Evolutionary conservation across 2,329 filamentous ascomycete genomes (phyloP).

Genomic region (Fusarium buharicum): DNA sequence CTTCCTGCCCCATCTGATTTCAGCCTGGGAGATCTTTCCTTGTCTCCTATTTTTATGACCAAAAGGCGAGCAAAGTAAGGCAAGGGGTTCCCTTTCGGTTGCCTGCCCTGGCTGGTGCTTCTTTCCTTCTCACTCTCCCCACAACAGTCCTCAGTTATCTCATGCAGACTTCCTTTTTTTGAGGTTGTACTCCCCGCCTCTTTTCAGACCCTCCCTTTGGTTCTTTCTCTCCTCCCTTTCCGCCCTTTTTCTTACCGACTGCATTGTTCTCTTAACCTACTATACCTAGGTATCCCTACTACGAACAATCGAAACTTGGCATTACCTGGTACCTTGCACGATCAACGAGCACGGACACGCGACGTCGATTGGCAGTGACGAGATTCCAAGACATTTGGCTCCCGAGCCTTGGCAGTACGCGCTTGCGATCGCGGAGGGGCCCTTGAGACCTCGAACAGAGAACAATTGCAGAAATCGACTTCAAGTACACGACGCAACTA

Average conservation of each 20-base stretch:
- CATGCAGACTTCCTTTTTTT: constrained; percentile 31
- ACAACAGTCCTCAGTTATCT: constrained; percentile 2
- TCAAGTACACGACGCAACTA: neutral
- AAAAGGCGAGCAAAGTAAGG: constrained; percentile 9
- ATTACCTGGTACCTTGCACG: neutral
- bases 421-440: constrained; percentile 40
- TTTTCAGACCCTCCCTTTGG: constrained; percentile 1
- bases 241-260: neutral
- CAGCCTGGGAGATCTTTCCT: constrained; percentile 2
- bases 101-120: constrained; percentile 5
- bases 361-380: constrained; percentile 14
- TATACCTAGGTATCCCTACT: no score
- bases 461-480: constrained; percentile 2
- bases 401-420: constrained; percentile 41
- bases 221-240: constrained; percentile 1
- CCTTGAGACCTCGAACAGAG: constrained; percentile 3
- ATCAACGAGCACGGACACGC: constrained; percentile 27
- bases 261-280: neutral
- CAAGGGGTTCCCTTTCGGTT: constrained; percentile 15
- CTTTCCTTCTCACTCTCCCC: constrained; percentile 17
- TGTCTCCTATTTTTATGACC: constrained; percentile 28
- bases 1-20: constrained; percentile 33
- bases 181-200: constrained; percentile 33
- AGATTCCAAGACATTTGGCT: constrained; percentile 30
- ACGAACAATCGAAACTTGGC: neutral